Percentiles rank a stretch among this genome's conserved stretches.
These are phyloP conservation scores for Ceriops decandra DNA, from an alignment of 345 rosid species.

Conservation along the genomic window DNA sequence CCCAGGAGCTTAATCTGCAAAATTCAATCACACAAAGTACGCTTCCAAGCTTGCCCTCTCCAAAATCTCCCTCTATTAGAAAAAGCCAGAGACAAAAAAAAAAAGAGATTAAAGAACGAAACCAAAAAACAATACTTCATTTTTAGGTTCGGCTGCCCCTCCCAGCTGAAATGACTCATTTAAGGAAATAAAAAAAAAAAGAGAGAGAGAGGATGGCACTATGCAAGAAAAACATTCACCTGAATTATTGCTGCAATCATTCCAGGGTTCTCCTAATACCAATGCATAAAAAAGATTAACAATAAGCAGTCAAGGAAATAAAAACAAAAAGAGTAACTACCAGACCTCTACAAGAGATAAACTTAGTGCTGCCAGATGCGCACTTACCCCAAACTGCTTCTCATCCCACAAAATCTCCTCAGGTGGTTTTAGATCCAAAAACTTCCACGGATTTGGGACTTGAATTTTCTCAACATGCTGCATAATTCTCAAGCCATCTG, in stretches of 20 bases:
- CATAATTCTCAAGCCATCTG: conserved; percentile 31
- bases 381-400: conserved; percentile 24
- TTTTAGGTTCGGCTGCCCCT: no score
- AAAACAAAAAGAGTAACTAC: not conserved
- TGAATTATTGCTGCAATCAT: conserved; percentile 24
- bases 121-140: not conserved
- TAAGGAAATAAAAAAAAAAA: no score
- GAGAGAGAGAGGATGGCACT: not conserved
- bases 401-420: conserved; percentile 28
- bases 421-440: conserved; percentile 4
- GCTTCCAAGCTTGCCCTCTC: conserved; percentile 20
- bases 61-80: conserved; percentile 22
- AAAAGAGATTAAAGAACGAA: not conserved
- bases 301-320: not conserved
- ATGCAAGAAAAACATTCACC: not conserved
- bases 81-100: no score
- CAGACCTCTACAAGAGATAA: not conserved
- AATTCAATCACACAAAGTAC: not conserved
- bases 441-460: conserved; percentile 23
- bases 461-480: conserved; percentile 32
- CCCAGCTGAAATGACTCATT: not conserved
- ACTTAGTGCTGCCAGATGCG: not conserved
- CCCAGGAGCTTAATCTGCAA: not conserved
- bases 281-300: not conserved
- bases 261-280: conserved; percentile 17